A percentile compares a stretch with the other conserved stretches of the same genome.
Evolutionary conservation across 2,329 filamentous ascomycete species (phyloP).

Genomic region (Cyphellophora attinorum): DNA sequence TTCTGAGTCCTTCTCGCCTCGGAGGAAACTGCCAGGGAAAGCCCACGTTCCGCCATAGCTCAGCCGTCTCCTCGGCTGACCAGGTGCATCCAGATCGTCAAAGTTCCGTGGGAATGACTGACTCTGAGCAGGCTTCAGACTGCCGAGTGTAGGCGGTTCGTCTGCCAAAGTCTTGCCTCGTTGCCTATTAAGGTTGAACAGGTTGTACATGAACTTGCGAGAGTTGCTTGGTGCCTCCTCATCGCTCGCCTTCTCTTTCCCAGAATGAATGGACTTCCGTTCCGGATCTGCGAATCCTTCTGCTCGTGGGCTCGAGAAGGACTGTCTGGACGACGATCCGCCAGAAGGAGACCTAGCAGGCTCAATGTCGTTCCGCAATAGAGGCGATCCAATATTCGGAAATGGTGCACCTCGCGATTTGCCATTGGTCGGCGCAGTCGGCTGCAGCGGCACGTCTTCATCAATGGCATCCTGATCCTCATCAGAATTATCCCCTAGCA

Average conservation of each 20-base stretch:
- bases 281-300: slow-evolving; percentile 31
- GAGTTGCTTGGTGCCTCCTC: slow-evolving; percentile 9
- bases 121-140: slow-evolving; percentile 50
- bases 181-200: slow-evolving; percentile 50
- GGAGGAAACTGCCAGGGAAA: slow-evolving; percentile 36
- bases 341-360: slow-evolving; percentile 32
- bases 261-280: slow-evolving; percentile 23
- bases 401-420: slow-evolving; percentile 9
- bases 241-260: slow-evolving; percentile 13
- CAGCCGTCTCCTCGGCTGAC: slow-evolving; percentile 39
- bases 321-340: slow-evolving; percentile 32
- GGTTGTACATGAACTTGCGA: slow-evolving; percentile 26
- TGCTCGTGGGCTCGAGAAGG: slow-evolving; percentile 36
- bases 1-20: slow-evolving; percentile 24
- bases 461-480: slow-evolving; percentile 21
- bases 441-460: slow-evolving; percentile 7
- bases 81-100: slow-evolving; percentile 42
- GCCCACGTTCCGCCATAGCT: slow-evolving; percentile 50
- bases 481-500: slow-evolving; percentile 45
- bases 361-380: slow-evolving; percentile 21
- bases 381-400: slow-evolving; percentile 12
- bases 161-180: slow-evolving; percentile 52
- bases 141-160: slow-evolving; percentile 47
- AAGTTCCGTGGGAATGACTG: slow-evolving; percentile 53
- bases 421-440: neutral